Conservation (phyloP, 139 green algal genomes). For the Chlorokybus atmophyticus region DNA sequence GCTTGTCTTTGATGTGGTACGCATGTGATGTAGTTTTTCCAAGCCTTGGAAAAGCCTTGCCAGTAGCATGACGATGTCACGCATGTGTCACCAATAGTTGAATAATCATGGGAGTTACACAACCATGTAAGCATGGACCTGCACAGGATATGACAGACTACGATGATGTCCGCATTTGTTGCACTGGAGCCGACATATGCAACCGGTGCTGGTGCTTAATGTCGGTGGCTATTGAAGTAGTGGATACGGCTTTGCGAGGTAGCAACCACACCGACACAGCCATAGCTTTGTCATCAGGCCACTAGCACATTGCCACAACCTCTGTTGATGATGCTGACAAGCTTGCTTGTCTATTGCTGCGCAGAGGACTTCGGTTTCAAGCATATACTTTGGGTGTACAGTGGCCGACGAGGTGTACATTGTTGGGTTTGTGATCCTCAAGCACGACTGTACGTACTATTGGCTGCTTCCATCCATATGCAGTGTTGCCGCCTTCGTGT, state of each 20-base stretch:
- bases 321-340: no score
- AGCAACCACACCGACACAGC: no score
- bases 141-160: constrained; percentile 95
- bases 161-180: constrained; percentile 81
- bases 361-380: constrained; percentile 89
- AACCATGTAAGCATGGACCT: no score
- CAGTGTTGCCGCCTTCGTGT: no score
- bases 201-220: constrained; percentile 90
- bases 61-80: no score
- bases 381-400: constrained; percentile 96
- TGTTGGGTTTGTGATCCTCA: constrained; percentile 88
- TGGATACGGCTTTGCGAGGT: constrained; percentile 18
- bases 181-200: constrained; percentile 54
- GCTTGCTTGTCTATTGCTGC: not conserved
- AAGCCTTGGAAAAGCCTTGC: no score
- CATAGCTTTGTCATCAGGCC: no score
- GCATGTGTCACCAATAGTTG: no score
- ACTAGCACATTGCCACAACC: no score
- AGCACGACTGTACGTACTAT: constrained; percentile 13
- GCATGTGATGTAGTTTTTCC: constrained; percentile 8
- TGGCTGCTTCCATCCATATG: no score
- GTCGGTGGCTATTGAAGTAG: constrained; percentile 73
- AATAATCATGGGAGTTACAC: no score
- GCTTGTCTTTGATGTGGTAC: constrained; percentile 82
- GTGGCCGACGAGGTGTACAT: constrained; percentile 83